Conservation (phyloP, 192 early-diverging fungal genomes). For the Martensiomyces pterosporus region DNA sequence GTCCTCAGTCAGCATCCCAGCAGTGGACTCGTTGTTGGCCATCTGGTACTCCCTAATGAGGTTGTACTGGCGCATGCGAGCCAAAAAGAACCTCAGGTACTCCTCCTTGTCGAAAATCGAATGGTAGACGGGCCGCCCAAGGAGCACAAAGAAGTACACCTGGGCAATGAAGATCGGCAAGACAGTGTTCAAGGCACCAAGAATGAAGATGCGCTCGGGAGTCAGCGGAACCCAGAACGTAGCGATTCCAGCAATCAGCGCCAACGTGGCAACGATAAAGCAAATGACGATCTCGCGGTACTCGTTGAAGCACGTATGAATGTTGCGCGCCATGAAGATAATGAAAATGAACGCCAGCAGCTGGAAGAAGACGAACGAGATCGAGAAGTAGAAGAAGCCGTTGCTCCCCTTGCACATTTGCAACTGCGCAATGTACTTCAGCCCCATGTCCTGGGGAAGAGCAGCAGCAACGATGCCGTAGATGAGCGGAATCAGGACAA, state of each 20-base stretch:
- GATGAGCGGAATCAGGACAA: constrained; percentile 13
- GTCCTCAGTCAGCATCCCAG: too few species aligned
- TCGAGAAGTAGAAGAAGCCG: constrained; percentile 20
- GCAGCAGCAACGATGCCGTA: constrained; percentile 29
- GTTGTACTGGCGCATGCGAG: not conserved
- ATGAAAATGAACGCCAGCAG: constrained; percentile 11
- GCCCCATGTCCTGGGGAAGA: constrained; percentile 10
- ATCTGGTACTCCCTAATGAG: not conserved
- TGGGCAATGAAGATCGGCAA: not conserved
- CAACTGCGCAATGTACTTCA: constrained; percentile 14
- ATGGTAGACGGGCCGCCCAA: not conserved
- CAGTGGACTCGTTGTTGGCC: not conserved
- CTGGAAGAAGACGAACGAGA: constrained; percentile 27
- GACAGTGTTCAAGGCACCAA: not conserved
- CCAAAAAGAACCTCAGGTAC: not conserved
- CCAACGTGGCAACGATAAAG: constrained; percentile 7
- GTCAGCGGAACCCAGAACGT: not conserved
- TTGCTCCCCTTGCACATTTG: constrained; percentile 20
- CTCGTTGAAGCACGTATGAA: constrained; percentile 37
- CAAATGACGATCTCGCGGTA: constrained; percentile 15
- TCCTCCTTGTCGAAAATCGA: not conserved
- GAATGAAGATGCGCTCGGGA: not conserved
- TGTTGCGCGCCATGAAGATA: constrained; percentile 28
- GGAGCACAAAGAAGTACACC: not conserved
- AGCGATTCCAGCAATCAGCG: not conserved